These are phyloP conservation scores for Gossypium schwendimanii DNA, from an alignment of 441 rosid genomes.

Conservation along the genomic window DNA sequence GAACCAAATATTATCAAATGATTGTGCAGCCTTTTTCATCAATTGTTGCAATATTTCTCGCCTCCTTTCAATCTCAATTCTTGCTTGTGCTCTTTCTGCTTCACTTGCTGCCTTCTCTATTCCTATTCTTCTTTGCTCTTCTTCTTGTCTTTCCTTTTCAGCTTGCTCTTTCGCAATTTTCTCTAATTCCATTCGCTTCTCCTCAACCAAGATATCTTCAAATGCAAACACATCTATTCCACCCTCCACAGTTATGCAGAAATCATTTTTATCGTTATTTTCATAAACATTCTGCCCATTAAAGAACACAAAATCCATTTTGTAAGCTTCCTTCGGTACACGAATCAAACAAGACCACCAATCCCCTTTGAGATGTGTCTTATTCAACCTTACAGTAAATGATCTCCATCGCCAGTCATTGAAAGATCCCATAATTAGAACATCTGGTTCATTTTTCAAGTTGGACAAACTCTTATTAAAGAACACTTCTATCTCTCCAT, in stretches of 20 bases:
- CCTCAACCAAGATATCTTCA: constrained; percentile 83
- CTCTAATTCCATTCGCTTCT: constrained; percentile 68
- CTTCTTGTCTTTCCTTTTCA: constrained; percentile 62
- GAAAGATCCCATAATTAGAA: constrained; percentile 82
- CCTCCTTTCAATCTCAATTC: constrained; percentile 49
- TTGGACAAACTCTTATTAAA: constrained; percentile 57
- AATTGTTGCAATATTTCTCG: constrained; percentile 36
- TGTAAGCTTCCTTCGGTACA: constrained; percentile 83
- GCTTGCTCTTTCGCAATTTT: constrained; percentile 72
- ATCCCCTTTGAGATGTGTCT: constrained; percentile 54
- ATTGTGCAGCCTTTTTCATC: constrained; percentile 46
- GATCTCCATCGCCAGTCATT: constrained; percentile 93
- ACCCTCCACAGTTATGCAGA: constrained; percentile 58
- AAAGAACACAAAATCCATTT: constrained; percentile 84
- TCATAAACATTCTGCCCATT: constrained; percentile 72
- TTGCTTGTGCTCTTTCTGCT: constrained; percentile 75
- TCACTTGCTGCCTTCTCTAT: constrained; percentile 70
- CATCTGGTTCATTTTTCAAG: constrained; percentile 51
- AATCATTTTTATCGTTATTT: constrained; percentile 68
- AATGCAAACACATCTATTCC: constrained; percentile 66
- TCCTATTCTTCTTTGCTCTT: constrained; percentile 67
- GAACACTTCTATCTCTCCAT: constrained; percentile 68
- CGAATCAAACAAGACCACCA: constrained; percentile 87
- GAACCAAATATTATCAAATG: constrained; percentile 59
- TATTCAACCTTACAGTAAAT: constrained; percentile 57